Conservation (phyloP, 1,139 yeast species). For the Hyphopichia pseudoburtonii region DNA sequence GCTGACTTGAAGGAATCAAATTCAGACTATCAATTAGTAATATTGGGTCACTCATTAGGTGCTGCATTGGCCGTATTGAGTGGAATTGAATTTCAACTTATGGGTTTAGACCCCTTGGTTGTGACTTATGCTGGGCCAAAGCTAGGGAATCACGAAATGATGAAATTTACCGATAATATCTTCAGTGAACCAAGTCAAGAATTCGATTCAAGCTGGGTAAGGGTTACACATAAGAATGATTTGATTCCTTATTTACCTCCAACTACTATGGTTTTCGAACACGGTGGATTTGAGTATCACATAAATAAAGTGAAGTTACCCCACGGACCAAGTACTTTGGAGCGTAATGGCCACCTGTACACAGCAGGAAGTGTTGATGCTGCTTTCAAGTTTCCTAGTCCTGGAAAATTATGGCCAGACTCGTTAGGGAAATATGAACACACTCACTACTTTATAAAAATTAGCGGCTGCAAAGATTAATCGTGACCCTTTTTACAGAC, state of each 20-base stretch:
- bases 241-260: conserved; percentile 62
- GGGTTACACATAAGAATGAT: conserved; percentile 60
- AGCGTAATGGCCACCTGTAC: conserved; percentile 13
- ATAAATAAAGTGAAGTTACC: conserved; percentile 47
- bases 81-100: conserved; percentile 55
- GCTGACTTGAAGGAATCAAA: conserved; percentile 27
- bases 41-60: conserved; percentile 74
- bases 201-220: conserved; percentile 35
- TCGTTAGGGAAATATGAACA: conserved; percentile 33
- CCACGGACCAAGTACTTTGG: conserved; percentile 39
- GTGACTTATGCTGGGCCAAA: conserved; percentile 63
- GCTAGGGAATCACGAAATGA: conserved; percentile 54
- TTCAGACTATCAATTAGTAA: conserved; percentile 50
- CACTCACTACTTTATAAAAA: conserved; percentile 30
- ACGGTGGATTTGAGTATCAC: conserved; percentile 51
- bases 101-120: conserved; percentile 54
- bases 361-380: neutral
- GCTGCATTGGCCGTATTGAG: conserved; percentile 65
- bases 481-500: no score
- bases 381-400: conserved; percentile 1
- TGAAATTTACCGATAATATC: conserved; percentile 49
- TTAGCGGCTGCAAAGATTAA: conserved; percentile 31
- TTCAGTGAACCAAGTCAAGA: conserved; percentile 26
- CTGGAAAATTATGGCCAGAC: conserved; percentile 22
- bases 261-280: conserved; percentile 31